Evolutionary conservation across 192 early-diverging fungal genomes (phyloP).

Genomic region (Spizellomyces sp.): DNA sequence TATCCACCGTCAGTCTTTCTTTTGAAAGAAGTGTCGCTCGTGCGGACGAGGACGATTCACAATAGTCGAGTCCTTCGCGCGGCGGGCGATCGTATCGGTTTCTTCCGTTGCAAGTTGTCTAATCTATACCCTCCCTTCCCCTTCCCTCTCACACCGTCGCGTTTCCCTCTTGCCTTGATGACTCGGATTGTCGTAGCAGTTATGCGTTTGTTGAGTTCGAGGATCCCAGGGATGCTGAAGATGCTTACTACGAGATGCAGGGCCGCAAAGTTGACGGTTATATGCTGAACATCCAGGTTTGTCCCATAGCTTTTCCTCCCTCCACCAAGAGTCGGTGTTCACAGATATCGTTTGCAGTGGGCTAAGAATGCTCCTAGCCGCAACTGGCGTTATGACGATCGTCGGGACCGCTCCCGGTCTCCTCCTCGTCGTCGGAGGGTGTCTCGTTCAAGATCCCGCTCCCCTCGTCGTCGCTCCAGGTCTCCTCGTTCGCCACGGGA

Average conservation of each 20-base stretch:
- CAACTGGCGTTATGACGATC: slow-evolving; percentile 76
- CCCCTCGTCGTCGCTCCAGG: slow-evolving; percentile 2
- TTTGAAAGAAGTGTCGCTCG: too few species aligned
- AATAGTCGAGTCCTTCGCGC: not conserved
- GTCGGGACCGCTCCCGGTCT: slow-evolving; percentile 34
- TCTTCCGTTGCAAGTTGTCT: not conserved
- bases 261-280: slow-evolving; percentile 78
- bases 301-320: not conserved
- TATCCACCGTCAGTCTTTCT: too few species aligned
- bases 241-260: slow-evolving; percentile 94
- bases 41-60: too few species aligned
- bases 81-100: not conserved
- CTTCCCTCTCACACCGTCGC: not conserved
- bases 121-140: slow-evolving; percentile 16
- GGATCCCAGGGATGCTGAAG: slow-evolving; percentile 85
- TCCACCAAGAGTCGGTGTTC: not conserved
- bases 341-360: slow-evolving; percentile 52
- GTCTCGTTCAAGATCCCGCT: slow-evolving; percentile 6
- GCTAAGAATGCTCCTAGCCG: slow-evolving; percentile 82
- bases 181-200: slow-evolving; percentile 38
- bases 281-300: slow-evolving; percentile 77
- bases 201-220: slow-evolving; percentile 98
- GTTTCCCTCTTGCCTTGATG: too few species aligned
- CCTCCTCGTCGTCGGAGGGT: slow-evolving; percentile 13
- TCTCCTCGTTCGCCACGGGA: slow-evolving; percentile 6